phyloP scores from a whole-genome alignment of 2,329 filamentous ascomycete species.

The Fusarium pseudocircinatum region DNA sequence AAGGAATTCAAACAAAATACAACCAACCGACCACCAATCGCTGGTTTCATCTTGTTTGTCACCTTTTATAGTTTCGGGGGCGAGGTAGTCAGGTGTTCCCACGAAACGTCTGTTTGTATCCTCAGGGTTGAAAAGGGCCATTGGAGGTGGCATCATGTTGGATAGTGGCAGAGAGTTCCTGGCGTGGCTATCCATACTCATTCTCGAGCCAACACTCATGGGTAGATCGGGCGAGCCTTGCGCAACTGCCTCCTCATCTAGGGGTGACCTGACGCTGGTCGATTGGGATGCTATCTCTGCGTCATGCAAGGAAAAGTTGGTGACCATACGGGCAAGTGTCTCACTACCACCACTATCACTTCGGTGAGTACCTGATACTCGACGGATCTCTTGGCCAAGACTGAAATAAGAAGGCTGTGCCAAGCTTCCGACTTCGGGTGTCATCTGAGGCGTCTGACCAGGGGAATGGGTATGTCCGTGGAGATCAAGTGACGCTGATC shows the following conservation, averaged over 20 bases:
- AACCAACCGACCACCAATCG: conserved; percentile 99
- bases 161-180: conserved; percentile 56
- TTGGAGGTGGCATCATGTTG: conserved; percentile 86
- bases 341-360: conserved; percentile 96
- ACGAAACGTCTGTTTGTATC: conserved; percentile 94
- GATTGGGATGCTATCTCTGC: conserved; percentile 53
- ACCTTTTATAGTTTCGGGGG: conserved; percentile 95
- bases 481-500: conserved; percentile 92
- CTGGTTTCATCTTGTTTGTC: conserved; percentile 96
- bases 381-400: conserved; percentile 72
- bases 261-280: conserved; percentile 65
- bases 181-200: conserved; percentile 48
- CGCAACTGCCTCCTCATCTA: conserved; percentile 80
- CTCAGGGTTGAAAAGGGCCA: conserved; percentile 94
- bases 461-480: conserved; percentile 79
- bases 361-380: conserved; percentile 78
- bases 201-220: conserved; percentile 48
- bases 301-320: conserved; percentile 79
- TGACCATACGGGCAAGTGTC: conserved; percentile 82
- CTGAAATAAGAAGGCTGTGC: conserved; percentile 94
- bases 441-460: conserved; percentile 85
- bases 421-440: conserved; percentile 72
- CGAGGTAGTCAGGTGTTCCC: conserved; percentile 95
- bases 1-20: conserved; percentile 95
- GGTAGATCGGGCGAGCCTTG: conserved; percentile 82